These are phyloP conservation scores for Tulasnella sp. DNA, from an alignment of 768 basidiomycete genomes.

Conservation along the genomic window DNA sequence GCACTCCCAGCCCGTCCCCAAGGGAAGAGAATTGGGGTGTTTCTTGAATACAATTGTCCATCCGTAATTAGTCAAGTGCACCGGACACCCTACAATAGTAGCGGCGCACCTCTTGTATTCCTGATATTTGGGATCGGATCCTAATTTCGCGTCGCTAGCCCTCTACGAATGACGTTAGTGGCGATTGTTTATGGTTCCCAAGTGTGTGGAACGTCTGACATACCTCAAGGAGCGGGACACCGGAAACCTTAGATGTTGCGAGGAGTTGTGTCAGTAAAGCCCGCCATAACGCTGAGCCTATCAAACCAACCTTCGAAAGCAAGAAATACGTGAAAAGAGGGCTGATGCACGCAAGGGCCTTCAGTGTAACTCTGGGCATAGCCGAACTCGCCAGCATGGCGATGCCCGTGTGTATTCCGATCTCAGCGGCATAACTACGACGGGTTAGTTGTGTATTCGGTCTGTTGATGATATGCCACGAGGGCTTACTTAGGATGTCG, in stretches of 20 bases:
- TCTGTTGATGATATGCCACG: not conserved
- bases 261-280: not conserved
- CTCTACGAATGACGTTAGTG: conserved; percentile 39
- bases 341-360: conserved; percentile 52
- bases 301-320: conserved; percentile 54
- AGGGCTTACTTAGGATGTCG: conserved; percentile 71
- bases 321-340: conserved; percentile 68
- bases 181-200: not conserved
- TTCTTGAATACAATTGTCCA: not conserved
- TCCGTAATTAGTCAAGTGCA: not conserved
- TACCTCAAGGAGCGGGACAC: conserved; percentile 71
- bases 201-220: conserved; percentile 4
- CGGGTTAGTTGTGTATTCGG: not conserved
- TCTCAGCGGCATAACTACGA: conserved; percentile 72
- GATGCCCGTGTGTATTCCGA: conserved; percentile 70
- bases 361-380: conserved; percentile 42
- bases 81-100: too few species aligned
- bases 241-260: conserved; percentile 53
- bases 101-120: conserved; percentile 59
- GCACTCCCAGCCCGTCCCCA: conserved; percentile 14
- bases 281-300: not conserved
- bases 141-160: conserved; percentile 59
- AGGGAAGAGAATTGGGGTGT: conserved; percentile 28
- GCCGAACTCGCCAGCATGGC: conserved; percentile 60
- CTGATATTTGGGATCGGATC: conserved; percentile 58